phyloP scores from a whole-genome alignment of 805 yeast genomes.

The Candida xiaguanensis region DNA sequence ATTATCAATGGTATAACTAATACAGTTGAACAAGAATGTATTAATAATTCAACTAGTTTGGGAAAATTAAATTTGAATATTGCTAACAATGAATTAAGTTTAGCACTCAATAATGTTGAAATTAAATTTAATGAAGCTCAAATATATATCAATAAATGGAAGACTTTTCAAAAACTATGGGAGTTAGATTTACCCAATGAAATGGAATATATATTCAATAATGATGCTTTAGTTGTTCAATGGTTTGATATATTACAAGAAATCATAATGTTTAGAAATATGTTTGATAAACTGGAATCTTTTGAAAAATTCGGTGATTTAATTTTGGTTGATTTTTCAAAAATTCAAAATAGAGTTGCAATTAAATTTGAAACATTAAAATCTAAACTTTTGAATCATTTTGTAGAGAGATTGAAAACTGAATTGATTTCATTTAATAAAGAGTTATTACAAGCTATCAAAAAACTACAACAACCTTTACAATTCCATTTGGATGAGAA shows the following conservation, averaged over 20 bases:
- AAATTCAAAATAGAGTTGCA: conserved; percentile 50
- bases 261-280: conserved; percentile 37
- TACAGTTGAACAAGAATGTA: background rate
- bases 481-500: conserved; percentile 35
- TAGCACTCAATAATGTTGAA: conserved; percentile 17
- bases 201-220: conserved; percentile 31
- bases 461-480: conserved; percentile 23
- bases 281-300: conserved; percentile 51
- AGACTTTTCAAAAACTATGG: conserved; percentile 55
- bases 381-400: conserved; percentile 35
- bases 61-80: background rate
- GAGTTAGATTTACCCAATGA: conserved; percentile 41
- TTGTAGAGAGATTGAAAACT: conserved; percentile 35
- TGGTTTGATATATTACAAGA: conserved; percentile 52
- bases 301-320: conserved; percentile 34
- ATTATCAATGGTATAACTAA: conserved; percentile 14
- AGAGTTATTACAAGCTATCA: conserved; percentile 9
- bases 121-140: conserved; percentile 21
- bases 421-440: conserved; percentile 26
- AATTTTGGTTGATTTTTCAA: conserved; percentile 42
- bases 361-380: conserved; percentile 62
- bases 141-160: conserved; percentile 50
- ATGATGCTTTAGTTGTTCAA: background rate
- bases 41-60: too few relatives aligned
- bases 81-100: background rate